Conservation (phyloP, 352 stramenopile genomes). For the Hyaloperonospora arabidopsidis region DNA sequence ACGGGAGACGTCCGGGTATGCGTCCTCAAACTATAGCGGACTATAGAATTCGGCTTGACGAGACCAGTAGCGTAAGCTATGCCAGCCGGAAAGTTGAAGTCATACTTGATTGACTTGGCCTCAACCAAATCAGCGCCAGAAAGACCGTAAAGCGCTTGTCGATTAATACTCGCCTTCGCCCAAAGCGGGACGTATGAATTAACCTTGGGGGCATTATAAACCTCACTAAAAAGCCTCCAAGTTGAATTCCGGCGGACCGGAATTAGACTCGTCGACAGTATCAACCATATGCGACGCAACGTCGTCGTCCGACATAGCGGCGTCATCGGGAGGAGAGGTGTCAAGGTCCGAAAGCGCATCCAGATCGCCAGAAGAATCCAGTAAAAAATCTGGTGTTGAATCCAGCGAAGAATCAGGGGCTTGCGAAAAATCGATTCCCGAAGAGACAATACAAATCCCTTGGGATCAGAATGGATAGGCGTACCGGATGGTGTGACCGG, state of each 20-base stretch:
- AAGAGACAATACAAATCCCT: no score
- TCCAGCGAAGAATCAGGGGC: no score
- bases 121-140: no score
- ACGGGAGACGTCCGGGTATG: neutral
- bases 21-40: neutral
- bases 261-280: neutral
- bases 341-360: neutral
- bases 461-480: neutral
- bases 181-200: neutral
- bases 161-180: neutral
- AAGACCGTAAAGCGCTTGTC: no score
- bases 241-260: neutral
- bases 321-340: neutral
- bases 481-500: neutral
- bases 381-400: no score
- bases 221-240: neutral
- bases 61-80: no score
- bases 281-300: neutral
- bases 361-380: neutral
- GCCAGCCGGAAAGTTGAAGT: no score
- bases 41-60: conserved; percentile 1
- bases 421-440: no score
- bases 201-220: neutral
- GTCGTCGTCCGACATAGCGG: neutral
- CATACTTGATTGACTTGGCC: no score